Evolutionary conservation across 345 rosid species (phyloP), one percentile per base, ranked within the genome.

Genomic region (Litchi chinensis): DNA sequence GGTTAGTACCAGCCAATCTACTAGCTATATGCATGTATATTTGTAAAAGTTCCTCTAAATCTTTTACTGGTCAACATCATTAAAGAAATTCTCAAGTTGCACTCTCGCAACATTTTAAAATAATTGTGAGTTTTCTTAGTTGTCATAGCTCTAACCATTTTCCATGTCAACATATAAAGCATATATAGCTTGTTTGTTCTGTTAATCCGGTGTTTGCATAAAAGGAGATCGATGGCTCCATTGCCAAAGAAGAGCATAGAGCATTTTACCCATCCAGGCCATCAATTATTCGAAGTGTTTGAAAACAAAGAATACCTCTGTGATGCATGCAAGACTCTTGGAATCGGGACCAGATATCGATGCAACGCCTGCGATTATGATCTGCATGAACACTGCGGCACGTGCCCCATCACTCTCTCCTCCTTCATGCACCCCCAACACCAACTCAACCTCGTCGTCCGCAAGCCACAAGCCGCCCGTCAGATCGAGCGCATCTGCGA

Each of bases 301-400:
- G 7, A 69, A 44, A 26, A 7, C 12, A 13, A 18, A 18, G 82
- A 84, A 28, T 88, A 83, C 82, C 48, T 48, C 22, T 88, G 90
- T 52, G 81, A 71, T 24, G 87, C 85, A 18, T 88, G 90, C 85
- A 71, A 74, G 50, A 63, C 79, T n/a, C 64, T 7, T 21, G 90
- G 90, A 60, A 73, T 65, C 22, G 81, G 90, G 46, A 57, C 11
- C 1, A 73, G 72, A 26, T 83, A 74, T 54, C 76, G 81, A 4
- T 87, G 88, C 81, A 10, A 37, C 32, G 0, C n/a, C 3, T 87
- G 87, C 74, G 32, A 84, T 79, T 83, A 82, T 67, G 79, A 83
- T 28, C 87, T 87, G 72, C 90, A 86, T 75, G 83, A 83, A 63
- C 79, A 75, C 62, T 89, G 89, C 44, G 82, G 84, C 74, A 80